phyloP scores from a whole-genome alignment of 1,139 yeast species.

The Pichia inconspicua region DNA sequence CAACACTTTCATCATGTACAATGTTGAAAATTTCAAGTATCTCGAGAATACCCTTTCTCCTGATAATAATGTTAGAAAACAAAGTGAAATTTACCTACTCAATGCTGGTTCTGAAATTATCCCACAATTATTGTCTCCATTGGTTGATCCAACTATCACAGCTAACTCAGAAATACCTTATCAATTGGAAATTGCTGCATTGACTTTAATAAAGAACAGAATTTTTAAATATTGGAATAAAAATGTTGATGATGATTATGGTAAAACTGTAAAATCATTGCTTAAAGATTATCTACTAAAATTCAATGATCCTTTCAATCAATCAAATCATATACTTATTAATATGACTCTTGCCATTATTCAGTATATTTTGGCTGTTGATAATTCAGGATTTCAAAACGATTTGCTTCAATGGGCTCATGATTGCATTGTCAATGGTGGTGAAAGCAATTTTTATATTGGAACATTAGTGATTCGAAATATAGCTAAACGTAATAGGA shows the following conservation, averaged over 20 bases:
- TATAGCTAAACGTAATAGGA: slow-evolving; percentile 11
- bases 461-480: slow-evolving; percentile 9
- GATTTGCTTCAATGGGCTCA: slow-evolving; percentile 6
- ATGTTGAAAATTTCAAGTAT: slow-evolving; percentile 7
- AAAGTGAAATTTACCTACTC: slow-evolving; percentile 12
- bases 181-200: slow-evolving; percentile 4
- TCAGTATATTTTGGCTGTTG: slow-evolving; percentile 2
- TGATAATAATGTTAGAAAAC: slow-evolving; percentile 15
- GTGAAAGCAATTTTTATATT: slow-evolving; percentile 5
- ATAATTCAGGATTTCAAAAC: slow-evolving; percentile 1
- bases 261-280: neutral
- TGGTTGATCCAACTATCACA: neutral
- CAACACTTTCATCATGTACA: neutral
- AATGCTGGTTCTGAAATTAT: neutral
- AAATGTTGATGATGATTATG: neutral
- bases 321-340: slow-evolving; percentile 1
- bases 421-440: slow-evolving; percentile 1
- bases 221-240: slow-evolving; percentile 3
- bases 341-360: slow-evolving; percentile 9
- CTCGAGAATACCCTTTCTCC: slow-evolving; percentile 23
- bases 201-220: slow-evolving; percentile 10
- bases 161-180: slow-evolving; percentile 1
- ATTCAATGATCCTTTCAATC: slow-evolving; percentile 4
- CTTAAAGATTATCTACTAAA: slow-evolving; percentile 4
- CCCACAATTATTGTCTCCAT: slow-evolving; percentile 1